Evolutionary conservation across 345 rosid species (phyloP).

Genomic region (Salix dunnii): DNA sequence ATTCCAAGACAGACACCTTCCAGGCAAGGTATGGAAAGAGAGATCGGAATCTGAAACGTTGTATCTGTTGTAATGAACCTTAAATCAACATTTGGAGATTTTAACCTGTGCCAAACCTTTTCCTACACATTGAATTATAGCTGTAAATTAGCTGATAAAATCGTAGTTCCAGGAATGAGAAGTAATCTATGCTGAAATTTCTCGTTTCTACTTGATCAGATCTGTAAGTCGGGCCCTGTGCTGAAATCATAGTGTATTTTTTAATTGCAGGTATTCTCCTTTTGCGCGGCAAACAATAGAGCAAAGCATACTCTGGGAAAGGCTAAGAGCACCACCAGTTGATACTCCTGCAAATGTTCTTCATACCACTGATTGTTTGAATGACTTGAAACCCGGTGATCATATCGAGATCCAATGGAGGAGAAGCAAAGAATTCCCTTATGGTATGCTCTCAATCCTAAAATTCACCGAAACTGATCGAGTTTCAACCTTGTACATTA

Average conservation of each 20-base stretch:
- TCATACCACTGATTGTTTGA: slow-evolving; percentile 56
- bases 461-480: background rate
- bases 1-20: slow-evolving; percentile 61
- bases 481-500: background rate
- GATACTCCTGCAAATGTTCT: slow-evolving; percentile 70
- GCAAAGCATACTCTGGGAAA: slow-evolving; percentile 64
- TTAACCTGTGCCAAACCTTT: background rate
- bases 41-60: background rate
- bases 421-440: slow-evolving; percentile 74
- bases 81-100: background rate
- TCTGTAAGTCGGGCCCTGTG: background rate
- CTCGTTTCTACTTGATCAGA: background rate
- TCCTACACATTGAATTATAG: background rate
- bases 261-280: slow-evolving; percentile 66
- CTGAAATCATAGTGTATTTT: background rate
- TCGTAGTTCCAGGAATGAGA: background rate
- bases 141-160: background rate
- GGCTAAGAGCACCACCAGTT: slow-evolving; percentile 69
- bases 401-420: slow-evolving; percentile 97
- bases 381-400: slow-evolving; percentile 75
- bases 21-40: slow-evolving; percentile 62
- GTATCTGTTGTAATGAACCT: background rate
- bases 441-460: slow-evolving; percentile 34
- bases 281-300: slow-evolving; percentile 69
- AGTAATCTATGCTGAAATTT: background rate